Evolutionary conservation across 495 filamentous ascomycete genomes (phyloP), one percentile per base, ranked within the genome.

Genomic region (Sporormia fimetaria): DNA sequence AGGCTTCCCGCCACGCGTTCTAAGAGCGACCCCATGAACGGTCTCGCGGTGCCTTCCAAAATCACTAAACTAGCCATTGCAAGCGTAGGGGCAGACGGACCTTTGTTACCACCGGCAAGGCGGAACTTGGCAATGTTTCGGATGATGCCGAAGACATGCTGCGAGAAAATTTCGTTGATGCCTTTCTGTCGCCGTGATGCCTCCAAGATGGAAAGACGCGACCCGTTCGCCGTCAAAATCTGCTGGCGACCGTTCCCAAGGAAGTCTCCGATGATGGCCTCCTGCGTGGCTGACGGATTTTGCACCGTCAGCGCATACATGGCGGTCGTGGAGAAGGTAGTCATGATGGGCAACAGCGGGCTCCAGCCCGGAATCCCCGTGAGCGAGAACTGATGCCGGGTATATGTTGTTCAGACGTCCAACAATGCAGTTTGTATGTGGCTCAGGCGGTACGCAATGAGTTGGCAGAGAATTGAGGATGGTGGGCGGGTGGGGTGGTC

Each of bases 121-220:
- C 92, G 74, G 60, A 94, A 99, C 11, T 86, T 73, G 28, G 85
- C 80, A 54, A 99, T 66, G 14, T 78, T 72, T 41, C 92, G 72
- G 46, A 96, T 88, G 54, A 96, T 95, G 44, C 85, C 88, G 63
- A 96, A 96, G 26, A 90, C 74, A 71, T 99, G 85, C 53, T 94
- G 86, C 1, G 87, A 83, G 35, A 88, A 71, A 12, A 94, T 69
- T 11, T 83, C 83, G 18, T 74, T 74, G 47, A 95, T 77, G 58
- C 92, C 94, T 38, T 83, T 83, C 54, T 84, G 78, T 1, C 76
- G 69, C 8, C 87, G 76, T 55, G 94, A 87, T 4, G 84, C 85
- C 27, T 87, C 78, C 44, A 93, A 75, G 23, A 99, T 76, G 8
- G 83, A 85, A 21, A 99, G 71, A 40, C 83, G 78, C 17, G 86